Conservation (phyloP, 495 filamentous ascomycete genomes). For the Rusavskia elegans region DNA sequence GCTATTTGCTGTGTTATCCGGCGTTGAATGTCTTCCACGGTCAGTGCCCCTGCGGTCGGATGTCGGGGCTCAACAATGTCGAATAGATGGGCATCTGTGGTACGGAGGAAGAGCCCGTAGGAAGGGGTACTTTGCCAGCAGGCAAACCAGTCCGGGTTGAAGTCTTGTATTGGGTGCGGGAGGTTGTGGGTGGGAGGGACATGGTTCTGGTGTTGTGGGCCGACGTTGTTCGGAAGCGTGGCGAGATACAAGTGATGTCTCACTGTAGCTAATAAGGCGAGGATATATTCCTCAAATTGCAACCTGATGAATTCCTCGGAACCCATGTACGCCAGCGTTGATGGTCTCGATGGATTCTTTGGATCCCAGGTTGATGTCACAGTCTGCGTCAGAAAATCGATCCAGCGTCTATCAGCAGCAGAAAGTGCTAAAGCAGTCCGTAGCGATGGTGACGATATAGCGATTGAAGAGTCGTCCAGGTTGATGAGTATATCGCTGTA, state of each 20-base stretch:
- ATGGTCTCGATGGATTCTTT: slow-evolving; percentile 69
- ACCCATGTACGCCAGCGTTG: slow-evolving; percentile 86
- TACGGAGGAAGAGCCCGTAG: slow-evolving; percentile 63
- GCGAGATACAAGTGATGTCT: slow-evolving; percentile 75
- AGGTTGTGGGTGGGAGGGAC: slow-evolving; percentile 39
- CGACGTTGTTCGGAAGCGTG: neutral
- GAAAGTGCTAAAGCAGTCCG: slow-evolving; percentile 65
- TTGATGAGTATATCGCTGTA: slow-evolving; percentile 97
- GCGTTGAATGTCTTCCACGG: slow-evolving; percentile 87
- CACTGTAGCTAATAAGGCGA: slow-evolving; percentile 72
- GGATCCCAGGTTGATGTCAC: slow-evolving; percentile 97
- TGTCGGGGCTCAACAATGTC: slow-evolving; percentile 87
- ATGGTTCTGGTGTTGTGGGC: slow-evolving; percentile 30
- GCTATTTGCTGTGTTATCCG: slow-evolving; percentile 76
- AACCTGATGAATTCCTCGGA: slow-evolving; percentile 96
- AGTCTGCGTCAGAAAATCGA: slow-evolving; percentile 83
- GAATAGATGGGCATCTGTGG: slow-evolving; percentile 76
- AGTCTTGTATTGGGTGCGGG: slow-evolving; percentile 74
- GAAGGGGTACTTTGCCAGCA: slow-evolving; percentile 79
- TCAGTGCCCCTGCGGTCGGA: slow-evolving; percentile 85
- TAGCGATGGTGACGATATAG: slow-evolving; percentile 64
- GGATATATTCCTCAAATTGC: slow-evolving; percentile 93
- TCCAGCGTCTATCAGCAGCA: slow-evolving; percentile 83
- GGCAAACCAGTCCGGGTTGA: slow-evolving; percentile 58
- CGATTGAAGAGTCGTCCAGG: slow-evolving; percentile 78